Base-by-base conservation (phyloP, 306 rosid species). In the Cucurbita moschata region DNA sequence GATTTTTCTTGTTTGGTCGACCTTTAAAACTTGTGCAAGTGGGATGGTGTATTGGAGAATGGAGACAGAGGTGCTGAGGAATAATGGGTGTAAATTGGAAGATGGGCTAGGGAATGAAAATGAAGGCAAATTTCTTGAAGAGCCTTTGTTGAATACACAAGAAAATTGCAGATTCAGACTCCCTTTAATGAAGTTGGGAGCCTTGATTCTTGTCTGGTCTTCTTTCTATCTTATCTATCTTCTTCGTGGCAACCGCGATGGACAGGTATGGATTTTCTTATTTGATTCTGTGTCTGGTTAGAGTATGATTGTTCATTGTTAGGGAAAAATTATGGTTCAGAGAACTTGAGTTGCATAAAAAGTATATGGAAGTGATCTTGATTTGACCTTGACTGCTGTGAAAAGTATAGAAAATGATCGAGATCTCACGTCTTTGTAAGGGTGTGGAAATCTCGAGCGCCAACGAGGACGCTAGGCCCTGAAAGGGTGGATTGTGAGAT, bases 1-100 rank as follows among this genome's bases (percentile, higher is more conserved):
- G 18, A 3, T 82, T 38, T 92, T 92, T 74, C 92, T 92, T 71
- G 90, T 87, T 79, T 92, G 97, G 95, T 88, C 95, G 10, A 89
- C 97, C 46, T 79, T 84, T 9, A 89, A 84, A 84, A 92, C 95
- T 8, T 89, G 89, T 47, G 77, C 38, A 64, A 88, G 81, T 77
- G 97, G 94, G 38, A n/a, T 84, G 15, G 12, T 58, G 52, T 72
- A 81, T 58, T 92, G 97, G 97, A 80, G 71, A 74, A 40, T 9
- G 77, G 97, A 92, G 56, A 79, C 95, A 4, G 87, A 85, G 50
- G 86, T 67, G 86, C 66, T 73, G 16, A 75, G 78, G 82, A 77
- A 65, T 52, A 77, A 8, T 79, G 81, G 76, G 46, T 50, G 56
- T 70, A 78, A 65, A 62, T 30, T 83, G 56, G 94, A 85, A 59